phyloP scores from a whole-genome alignment of 768 basidiomycete genomes.

The Kwoniella pini region DNA sequence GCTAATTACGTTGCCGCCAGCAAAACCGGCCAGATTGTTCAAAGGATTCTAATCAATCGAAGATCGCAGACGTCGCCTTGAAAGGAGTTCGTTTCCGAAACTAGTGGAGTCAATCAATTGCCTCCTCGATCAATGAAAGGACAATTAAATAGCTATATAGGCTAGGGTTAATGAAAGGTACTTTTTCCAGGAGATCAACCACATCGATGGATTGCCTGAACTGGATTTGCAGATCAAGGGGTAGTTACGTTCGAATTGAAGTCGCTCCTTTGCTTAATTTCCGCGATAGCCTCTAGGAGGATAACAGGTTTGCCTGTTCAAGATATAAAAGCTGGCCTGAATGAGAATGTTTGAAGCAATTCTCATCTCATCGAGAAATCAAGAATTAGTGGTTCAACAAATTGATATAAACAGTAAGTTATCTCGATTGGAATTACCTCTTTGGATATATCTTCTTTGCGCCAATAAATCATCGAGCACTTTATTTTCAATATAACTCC shows the following conservation, averaged over 20 bases:
- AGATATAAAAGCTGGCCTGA: no score
- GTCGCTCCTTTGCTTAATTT: not conserved
- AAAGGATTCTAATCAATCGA: not conserved
- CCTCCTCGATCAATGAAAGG: not conserved
- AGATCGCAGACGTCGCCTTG: not conserved
- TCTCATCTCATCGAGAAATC: no score
- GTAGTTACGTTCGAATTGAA: not conserved
- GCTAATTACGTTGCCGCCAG: no score
- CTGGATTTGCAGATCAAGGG: not conserved
- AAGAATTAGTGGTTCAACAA: no score
- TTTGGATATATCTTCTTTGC: not conserved
- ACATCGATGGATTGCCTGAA: not conserved
- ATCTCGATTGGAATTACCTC: no score
- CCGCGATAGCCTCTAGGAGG: no score
- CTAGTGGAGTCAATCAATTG: not conserved
- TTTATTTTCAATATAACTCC: not conserved
- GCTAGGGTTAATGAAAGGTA: not conserved
- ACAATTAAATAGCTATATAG: not conserved
- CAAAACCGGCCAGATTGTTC: no score
- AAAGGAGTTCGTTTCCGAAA: not conserved
- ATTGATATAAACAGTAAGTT: no score
- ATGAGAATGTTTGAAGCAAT: no score
- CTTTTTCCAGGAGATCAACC: constrained; percentile 2
- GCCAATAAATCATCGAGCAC: not conserved
- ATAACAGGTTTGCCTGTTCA: no score